Evolutionary conservation across 768 basidiomycete genomes (phyloP).

Genomic region (Boletus coccyginus): DNA sequence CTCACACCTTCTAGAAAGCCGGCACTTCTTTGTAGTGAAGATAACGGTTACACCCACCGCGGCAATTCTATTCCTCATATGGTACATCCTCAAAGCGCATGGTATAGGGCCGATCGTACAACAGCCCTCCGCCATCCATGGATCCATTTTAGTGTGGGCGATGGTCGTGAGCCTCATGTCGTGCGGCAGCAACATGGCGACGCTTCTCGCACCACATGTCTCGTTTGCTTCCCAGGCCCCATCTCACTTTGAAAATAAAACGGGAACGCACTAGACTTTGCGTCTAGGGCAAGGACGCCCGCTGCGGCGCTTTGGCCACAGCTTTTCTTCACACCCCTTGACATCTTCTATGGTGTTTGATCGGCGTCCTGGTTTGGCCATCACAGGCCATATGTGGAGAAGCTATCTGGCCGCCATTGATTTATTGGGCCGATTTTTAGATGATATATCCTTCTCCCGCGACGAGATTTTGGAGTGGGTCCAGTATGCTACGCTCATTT

Average conservation of each 20-base stretch:
- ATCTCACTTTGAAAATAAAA: slow-evolving; percentile 15
- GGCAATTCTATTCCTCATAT: slow-evolving; percentile 70
- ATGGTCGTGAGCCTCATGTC: slow-evolving; percentile 73
- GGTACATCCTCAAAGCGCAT: slow-evolving; percentile 74
- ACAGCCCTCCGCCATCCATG: slow-evolving; percentile 60
- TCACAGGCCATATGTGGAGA: slow-evolving; percentile 73
- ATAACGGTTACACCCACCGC: slow-evolving; percentile 69
- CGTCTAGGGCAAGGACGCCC: slow-evolving; percentile 57
- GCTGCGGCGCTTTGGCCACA: slow-evolving; percentile 63
- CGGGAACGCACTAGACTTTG: slow-evolving; percentile 76
- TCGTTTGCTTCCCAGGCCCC: slow-evolving; percentile 5
- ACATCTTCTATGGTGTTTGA: slow-evolving; percentile 73
- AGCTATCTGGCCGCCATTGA: slow-evolving; percentile 77
- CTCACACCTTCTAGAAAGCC: slow-evolving; percentile 37
- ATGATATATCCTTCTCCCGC: slow-evolving; percentile 55
- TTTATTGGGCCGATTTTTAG: slow-evolving; percentile 64
- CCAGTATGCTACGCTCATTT: not conserved
- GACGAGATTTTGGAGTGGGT: slow-evolving; percentile 61
- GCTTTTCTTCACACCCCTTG: slow-evolving; percentile 66
- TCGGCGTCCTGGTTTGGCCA: slow-evolving; percentile 81
- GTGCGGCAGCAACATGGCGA: slow-evolving; percentile 79
- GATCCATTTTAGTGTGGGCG: slow-evolving; percentile 69
- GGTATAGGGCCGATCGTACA: slow-evolving; percentile 75
- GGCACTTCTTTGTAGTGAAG: slow-evolving; percentile 79
- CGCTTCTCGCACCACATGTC: slow-evolving; percentile 57